Evolutionary conservation across 192 early-diverging fungal genomes (phyloP), one percentile per base, ranked within the genome.

Genomic region (Kickxella alabastrina): DNA sequence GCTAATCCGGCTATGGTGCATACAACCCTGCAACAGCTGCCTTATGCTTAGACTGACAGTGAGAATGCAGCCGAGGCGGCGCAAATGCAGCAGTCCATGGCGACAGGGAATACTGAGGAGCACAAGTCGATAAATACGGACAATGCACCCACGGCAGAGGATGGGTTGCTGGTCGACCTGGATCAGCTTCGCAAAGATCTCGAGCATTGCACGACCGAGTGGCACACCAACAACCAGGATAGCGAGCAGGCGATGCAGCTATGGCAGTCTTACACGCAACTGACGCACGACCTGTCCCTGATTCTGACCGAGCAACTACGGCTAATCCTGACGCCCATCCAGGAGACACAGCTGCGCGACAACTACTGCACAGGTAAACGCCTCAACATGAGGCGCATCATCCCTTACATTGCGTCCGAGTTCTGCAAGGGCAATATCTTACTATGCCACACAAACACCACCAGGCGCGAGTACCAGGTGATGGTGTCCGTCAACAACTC

Each of bases 351-450:
- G 71, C 82, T 99, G 48, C 89, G 88, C 57, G 97, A 95, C 36
- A 95, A 99, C 79, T 99, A 97, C 66, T 81, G 89, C 31, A 96
- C 92, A 25, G 97, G 97, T 47, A 99, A 99, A 72, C 87, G 97
- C 9, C 84, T 99, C 21, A 99, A 96, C 71, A 97, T 99, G 97
- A 89, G 93, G 57, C 95, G 92, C 72, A 92, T 99, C 41, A 97
- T 99, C 62, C 93, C 97, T 8, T 99, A 99, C 54, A 97, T 99
- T 79, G 97, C 97, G 8, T 87, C 85, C 35, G 87, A 95, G 64
- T 99, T 95, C 82, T 95, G 94, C 77, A 99, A 99, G 77, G 97
- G 97, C 77, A 99, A 99, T 79, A 99, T 99, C 57, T 99, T 95
- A 95, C 73, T 99, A 48, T 82, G 94, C 7, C 85, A 95, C 40